phyloP scores from a whole-genome alignment of 257 asterid species.

The Lantana camara region DNA sequence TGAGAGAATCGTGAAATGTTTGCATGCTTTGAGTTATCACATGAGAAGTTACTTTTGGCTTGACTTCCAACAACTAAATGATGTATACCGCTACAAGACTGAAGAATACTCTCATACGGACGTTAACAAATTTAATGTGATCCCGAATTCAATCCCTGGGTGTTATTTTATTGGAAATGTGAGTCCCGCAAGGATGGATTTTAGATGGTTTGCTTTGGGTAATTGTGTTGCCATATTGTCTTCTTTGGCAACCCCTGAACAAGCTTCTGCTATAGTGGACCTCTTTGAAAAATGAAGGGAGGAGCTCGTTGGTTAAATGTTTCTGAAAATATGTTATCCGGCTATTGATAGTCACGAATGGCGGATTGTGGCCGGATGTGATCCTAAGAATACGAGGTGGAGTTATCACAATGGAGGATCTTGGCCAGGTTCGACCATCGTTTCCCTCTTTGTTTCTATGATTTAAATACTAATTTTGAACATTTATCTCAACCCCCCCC shows the following conservation, averaged over 20 bases:
- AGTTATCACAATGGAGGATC: slow-evolving; percentile 89
- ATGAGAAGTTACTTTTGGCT: slow-evolving; percentile 93
- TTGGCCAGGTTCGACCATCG: slow-evolving; percentile 75
- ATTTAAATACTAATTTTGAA: no score
- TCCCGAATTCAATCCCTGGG: slow-evolving; percentile 83
- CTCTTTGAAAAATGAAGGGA: slow-evolving; percentile 83
- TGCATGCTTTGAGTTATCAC: slow-evolving; percentile 84
- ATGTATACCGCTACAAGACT: slow-evolving; percentile 75
- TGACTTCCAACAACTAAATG: slow-evolving; percentile 78
- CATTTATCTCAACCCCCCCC: no score
- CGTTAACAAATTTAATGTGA: slow-evolving; percentile 77
- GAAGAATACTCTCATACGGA: slow-evolving; percentile 88
- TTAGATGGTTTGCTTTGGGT: slow-evolving; percentile 85
- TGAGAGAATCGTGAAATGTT: slow-evolving; percentile 76
- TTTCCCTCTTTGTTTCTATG: no score
- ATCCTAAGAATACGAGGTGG: slow-evolving; percentile 88
- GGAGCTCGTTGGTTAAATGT: slow-evolving; percentile 86
- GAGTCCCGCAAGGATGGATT: slow-evolving; percentile 89
- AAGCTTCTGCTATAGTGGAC: slow-evolving; percentile 84
- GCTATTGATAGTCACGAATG: slow-evolving; percentile 84
- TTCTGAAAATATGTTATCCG: slow-evolving; percentile 69
- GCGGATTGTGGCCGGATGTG: slow-evolving; percentile 80
- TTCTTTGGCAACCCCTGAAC: slow-evolving; percentile 84
- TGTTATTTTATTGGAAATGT: slow-evolving; percentile 83
- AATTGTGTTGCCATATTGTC: slow-evolving; percentile 79